Percentiles rank a stretch among this genome's conserved stretches.
Evolutionary conservation across 169 alveolate species (phyloP).

Genomic region (Eimeria necatrix): DNA sequence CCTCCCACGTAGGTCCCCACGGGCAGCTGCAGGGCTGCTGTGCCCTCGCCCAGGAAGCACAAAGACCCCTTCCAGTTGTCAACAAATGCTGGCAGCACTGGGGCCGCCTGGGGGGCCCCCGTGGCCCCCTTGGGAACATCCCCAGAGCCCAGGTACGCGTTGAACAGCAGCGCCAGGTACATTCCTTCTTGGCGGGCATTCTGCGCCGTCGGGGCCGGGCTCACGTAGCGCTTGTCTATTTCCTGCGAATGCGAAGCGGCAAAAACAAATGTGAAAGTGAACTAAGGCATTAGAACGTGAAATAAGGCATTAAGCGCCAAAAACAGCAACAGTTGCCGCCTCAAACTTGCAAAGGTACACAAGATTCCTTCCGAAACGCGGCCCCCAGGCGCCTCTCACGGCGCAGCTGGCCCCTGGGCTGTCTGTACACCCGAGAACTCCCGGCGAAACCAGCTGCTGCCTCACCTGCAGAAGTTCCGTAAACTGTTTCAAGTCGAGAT

Average conservation of each 20-base stretch:
- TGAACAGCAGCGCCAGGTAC: conserved; percentile 82
- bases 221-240: conserved; percentile 80
- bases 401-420: neutral
- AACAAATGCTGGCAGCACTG: conserved; percentile 39
- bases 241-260: conserved; percentile 12
- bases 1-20: conserved; percentile 73
- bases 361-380: neutral
- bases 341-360: too few species aligned
- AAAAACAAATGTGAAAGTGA: neutral
- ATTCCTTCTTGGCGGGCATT: conserved; percentile 84
- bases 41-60: conserved; percentile 32
- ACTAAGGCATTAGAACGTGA: neutral
- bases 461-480: conserved; percentile 32
- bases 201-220: conserved; percentile 89
- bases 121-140: neutral
- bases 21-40: conserved; percentile 53
- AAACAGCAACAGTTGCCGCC: neutral
- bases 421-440: too few species aligned
- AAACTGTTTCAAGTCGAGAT: neutral
- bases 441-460: neutral
- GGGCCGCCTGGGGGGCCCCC: conserved; percentile 34
- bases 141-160: conserved; percentile 14
- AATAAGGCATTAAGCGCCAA: neutral
- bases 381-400: neutral
- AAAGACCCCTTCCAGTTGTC: conserved; percentile 37